Evolutionary conservation across 495 filamentous ascomycete species (phyloP).

Genomic region (Hyaloscypha variabilis): DNA sequence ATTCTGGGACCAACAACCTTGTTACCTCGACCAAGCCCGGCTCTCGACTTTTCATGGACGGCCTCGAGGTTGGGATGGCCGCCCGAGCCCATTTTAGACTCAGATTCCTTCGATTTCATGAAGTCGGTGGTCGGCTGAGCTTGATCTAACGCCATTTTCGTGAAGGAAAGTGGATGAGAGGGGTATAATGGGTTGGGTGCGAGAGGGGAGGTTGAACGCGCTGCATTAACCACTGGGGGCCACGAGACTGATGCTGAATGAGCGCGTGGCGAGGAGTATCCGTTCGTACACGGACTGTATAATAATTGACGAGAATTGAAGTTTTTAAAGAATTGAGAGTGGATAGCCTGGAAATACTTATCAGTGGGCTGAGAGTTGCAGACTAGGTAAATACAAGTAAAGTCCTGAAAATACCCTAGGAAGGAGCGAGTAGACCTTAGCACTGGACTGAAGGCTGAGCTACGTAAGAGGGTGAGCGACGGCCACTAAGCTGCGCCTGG

Average conservation of each 20-base stretch:
- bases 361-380: not conserved
- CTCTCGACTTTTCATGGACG: conserved; percentile 17
- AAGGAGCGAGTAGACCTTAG: not conserved
- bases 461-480: not conserved
- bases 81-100: conserved; percentile 1
- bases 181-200: conserved; percentile 14
- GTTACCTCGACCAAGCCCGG: not conserved
- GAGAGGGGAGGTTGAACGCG: conserved; percentile 23
- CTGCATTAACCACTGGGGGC: conserved; percentile 48
- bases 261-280: conserved; percentile 31
- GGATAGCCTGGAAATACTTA: not conserved
- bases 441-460: no score
- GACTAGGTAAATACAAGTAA: not conserved
- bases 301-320: not conserved
- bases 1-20: conserved; percentile 44
- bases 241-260: conserved; percentile 3
- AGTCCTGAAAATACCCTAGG: not conserved
- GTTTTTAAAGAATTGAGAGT: not conserved
- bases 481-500: no score
- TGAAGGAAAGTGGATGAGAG: conserved; percentile 30
- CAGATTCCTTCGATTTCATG: conserved; percentile 17
- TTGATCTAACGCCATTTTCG: conserved; percentile 53
- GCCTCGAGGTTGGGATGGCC: conserved; percentile 31
- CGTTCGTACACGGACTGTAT: conserved; percentile 33
- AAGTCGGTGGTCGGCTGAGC: conserved; percentile 15